Conservation (phyloP, 176 grass and related monocot species). For the Eragrostis nindensis region DNA sequence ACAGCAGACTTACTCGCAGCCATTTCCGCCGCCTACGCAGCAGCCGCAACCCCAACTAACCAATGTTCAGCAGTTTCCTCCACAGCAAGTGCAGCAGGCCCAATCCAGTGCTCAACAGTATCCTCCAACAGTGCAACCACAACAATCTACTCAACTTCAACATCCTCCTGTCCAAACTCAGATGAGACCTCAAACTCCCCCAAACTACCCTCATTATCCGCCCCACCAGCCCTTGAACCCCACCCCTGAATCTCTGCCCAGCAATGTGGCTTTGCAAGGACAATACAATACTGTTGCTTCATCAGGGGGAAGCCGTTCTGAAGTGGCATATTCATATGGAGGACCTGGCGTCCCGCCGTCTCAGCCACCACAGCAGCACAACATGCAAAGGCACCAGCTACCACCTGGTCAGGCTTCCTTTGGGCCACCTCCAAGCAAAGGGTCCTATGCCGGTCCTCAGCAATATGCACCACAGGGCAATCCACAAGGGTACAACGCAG, state of each 20-base stretch:
- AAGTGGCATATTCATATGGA: constrained; percentile 63
- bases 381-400: constrained; percentile 58
- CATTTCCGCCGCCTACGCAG: constrained; percentile 46
- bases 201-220: constrained; percentile 69
- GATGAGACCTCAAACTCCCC: constrained; percentile 67
- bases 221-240: constrained; percentile 66
- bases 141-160: constrained; percentile 54
- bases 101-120: constrained; percentile 51
- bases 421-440: constrained; percentile 56
- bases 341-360: constrained; percentile 45
- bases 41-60: constrained; percentile 44
- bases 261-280: constrained; percentile 64
- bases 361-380: constrained; percentile 45
- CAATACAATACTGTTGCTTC: constrained; percentile 54
- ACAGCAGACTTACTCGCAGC: constrained; percentile 56
- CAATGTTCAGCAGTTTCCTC: constrained; percentile 39
- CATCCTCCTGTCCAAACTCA: constrained; percentile 53
- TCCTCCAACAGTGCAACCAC: constrained; percentile 37
- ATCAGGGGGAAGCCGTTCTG: constrained; percentile 55
- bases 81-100: constrained; percentile 28
- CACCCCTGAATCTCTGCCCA: constrained; percentile 58
- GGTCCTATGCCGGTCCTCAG: constrained; percentile 47
- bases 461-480: constrained; percentile 61
- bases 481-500: constrained; percentile 50
- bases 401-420: constrained; percentile 63